Evolutionary conservation across 495 filamentous ascomycete species (phyloP).

Genomic region (Trichoderma gamsii): DNA sequence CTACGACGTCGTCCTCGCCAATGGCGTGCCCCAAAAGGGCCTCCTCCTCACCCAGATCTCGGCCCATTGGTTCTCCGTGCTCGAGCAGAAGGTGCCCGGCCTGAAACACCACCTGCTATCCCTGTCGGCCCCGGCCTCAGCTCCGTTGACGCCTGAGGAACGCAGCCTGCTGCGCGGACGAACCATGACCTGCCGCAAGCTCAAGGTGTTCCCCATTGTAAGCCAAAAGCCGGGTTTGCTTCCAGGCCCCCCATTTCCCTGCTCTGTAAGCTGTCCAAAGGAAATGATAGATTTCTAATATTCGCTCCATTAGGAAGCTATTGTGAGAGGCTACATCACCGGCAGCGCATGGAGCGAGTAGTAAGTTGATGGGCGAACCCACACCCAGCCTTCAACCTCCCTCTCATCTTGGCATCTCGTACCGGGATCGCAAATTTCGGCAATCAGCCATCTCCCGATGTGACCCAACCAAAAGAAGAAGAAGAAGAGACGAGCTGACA

Average conservation of each 20-base stretch:
- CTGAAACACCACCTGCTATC: conserved; percentile 74
- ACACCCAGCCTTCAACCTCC: not conserved
- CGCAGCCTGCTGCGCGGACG: conserved; percentile 54
- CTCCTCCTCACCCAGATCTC: conserved; percentile 77
- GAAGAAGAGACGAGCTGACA: conserved; percentile 30
- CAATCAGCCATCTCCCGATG: not conserved
- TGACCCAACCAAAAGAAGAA: too few relatives aligned
- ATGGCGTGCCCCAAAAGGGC: conserved; percentile 84
- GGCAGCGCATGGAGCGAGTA: conserved; percentile 88
- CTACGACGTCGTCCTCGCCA: conserved; percentile 86
- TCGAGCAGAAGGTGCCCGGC: conserved; percentile 56
- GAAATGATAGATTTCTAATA: not conserved
- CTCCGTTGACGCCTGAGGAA: conserved; percentile 37
- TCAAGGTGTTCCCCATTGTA: conserved; percentile 69
- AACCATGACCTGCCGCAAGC: conserved; percentile 75
- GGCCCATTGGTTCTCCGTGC: conserved; percentile 76
- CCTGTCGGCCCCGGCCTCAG: conserved; percentile 55
- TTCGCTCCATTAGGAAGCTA: conserved; percentile 24
- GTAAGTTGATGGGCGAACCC: not conserved
- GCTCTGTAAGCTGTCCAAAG: too few relatives aligned
- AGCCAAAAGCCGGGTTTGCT: conserved; percentile 26
- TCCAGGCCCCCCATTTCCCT: too few relatives aligned
- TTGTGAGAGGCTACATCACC: conserved; percentile 90
- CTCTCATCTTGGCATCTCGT: not conserved
- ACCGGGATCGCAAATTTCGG: not conserved